phyloP scores from a whole-genome alignment of 805 yeast genomes.

The Wickerhamiella lipophila region DNA sequence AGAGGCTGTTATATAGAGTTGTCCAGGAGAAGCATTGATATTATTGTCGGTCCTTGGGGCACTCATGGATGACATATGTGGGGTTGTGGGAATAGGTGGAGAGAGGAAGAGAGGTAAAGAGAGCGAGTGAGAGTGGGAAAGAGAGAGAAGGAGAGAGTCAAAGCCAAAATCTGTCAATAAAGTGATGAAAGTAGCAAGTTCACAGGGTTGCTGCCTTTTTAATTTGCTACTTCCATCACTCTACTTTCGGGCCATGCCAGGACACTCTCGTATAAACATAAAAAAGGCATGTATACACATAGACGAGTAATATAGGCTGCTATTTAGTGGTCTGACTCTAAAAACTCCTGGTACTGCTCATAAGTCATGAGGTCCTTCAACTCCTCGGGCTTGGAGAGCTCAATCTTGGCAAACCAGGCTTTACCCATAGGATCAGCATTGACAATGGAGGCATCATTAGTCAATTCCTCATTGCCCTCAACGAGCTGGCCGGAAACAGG shows the following conservation, averaged over 20 bases:
- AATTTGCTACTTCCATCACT: not conserved
- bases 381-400: slow-evolving; percentile 35
- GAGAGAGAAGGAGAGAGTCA: too few relatives aligned
- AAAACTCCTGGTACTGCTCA: slow-evolving; percentile 27
- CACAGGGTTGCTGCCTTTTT: not conserved
- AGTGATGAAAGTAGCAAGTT: not conserved
- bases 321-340: slow-evolving; percentile 16
- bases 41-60: slow-evolving; percentile 10
- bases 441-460: slow-evolving; percentile 60
- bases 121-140: too few relatives aligned
- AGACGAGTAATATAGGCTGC: too few relatives aligned
- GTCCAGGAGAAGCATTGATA: slow-evolving; percentile 48
- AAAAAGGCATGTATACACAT: too few relatives aligned
- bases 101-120: too few relatives aligned
- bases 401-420: slow-evolving; percentile 82
- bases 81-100: too few relatives aligned
- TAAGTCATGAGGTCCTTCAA: slow-evolving; percentile 24
- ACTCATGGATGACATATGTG: slow-evolving; percentile 3
- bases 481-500: slow-evolving; percentile 70
- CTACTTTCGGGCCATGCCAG: too few relatives aligned
- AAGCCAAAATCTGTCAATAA: too few relatives aligned
- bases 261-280: too few relatives aligned
- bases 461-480: slow-evolving; percentile 57
- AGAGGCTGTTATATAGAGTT: slow-evolving; percentile 79
- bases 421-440: slow-evolving; percentile 85